Evolutionary conservation across 352 stramenopile genomes (phyloP).

Genomic region (Phytophthora kernoviae): DNA sequence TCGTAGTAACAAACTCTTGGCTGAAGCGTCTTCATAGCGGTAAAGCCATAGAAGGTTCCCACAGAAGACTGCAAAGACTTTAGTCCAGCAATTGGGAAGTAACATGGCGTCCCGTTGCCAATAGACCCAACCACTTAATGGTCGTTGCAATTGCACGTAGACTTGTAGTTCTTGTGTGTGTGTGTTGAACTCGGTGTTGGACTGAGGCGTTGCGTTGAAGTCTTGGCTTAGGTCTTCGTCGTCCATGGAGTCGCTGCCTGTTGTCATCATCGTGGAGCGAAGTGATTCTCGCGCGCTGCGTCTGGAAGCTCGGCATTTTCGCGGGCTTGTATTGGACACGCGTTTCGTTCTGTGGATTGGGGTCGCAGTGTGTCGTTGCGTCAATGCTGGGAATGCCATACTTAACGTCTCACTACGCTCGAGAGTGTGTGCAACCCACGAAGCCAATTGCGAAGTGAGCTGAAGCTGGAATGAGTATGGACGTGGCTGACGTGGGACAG

Average conservation of each 20-base stretch:
- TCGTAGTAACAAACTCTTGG: constrained; percentile 35
- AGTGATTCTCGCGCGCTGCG: constrained; percentile 34
- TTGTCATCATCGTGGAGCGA: constrained; percentile 45
- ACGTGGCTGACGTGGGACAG: constrained; percentile 18
- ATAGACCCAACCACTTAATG: constrained; percentile 51
- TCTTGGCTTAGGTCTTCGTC: constrained; percentile 21
- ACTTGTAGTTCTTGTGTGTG: constrained; percentile 17
- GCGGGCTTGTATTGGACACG: not conserved
- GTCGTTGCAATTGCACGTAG: constrained; percentile 14
- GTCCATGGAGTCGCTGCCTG: constrained; percentile 27
- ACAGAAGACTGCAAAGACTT: constrained; percentile 53
- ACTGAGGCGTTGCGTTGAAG: no score
- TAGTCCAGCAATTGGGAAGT: constrained; percentile 49
- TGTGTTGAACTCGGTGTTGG: not conserved
- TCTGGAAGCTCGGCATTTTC: constrained; percentile 12
- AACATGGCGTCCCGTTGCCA: constrained; percentile 42
- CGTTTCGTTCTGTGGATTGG: constrained; percentile 9
- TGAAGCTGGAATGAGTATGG: not conserved
- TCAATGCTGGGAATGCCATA: constrained; percentile 20
- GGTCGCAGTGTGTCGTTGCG: constrained; percentile 13
- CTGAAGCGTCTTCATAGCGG: constrained; percentile 45
- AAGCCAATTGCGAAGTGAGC: constrained; percentile 25
- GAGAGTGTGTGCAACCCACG: no score
- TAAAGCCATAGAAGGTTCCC: constrained; percentile 43
- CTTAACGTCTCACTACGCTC: no score